Evolutionary conservation across 805 yeast species (phyloP), one percentile per base, ranked within the genome.

Genomic region (Hanseniaspora lindneri): DNA sequence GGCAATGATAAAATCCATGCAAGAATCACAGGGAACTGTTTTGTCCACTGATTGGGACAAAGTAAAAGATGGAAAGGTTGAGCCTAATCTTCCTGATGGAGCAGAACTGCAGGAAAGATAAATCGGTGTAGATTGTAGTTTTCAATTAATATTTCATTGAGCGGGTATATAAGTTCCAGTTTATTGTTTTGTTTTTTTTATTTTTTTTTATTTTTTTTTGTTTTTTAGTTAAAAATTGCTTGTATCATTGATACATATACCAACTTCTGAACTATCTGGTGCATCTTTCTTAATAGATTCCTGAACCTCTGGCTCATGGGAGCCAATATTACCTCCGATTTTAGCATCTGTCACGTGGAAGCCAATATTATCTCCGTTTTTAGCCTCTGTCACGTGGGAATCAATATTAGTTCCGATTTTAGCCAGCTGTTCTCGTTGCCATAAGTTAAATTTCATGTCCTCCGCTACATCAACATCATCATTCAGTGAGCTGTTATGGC

Each of bases 1-100:
- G 44, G 99, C 99, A 1, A 92, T 92, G 97, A 82, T 85, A 94
- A 92, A 92, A 66, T 84, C 95, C 47, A 92, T 75, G 58, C 71
- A 77, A n/a, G 96, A 92, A 64, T 83, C 95, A 56, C 82, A 83
- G 56, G 99, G 99, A 19, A 92, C 98, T 0, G 77, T 94, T 1
- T 68, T 92, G 51, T 84, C 94, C 40, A 92, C 98, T 3, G 83
- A 85, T 60, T 92, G 99, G 99, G 74, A 67, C 10, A 95, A 86
- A 52, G 97, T 94, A 2, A 69, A 75, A 33, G 69, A 73, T 49
- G 77, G 76, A 51, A 70, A 62, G 19, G 82, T 81, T 39, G 82
- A 79, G 56, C 73, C 80, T 2, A 64, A 71, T 21, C 87, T 94
- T 0, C 94, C 95, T 0, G 80, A 77, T 37, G 89, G 86, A 13